Evolutionary conservation across 1,284 basidiomycete species (phyloP).

Genomic region (Ceraceosorus guamensis): DNA sequence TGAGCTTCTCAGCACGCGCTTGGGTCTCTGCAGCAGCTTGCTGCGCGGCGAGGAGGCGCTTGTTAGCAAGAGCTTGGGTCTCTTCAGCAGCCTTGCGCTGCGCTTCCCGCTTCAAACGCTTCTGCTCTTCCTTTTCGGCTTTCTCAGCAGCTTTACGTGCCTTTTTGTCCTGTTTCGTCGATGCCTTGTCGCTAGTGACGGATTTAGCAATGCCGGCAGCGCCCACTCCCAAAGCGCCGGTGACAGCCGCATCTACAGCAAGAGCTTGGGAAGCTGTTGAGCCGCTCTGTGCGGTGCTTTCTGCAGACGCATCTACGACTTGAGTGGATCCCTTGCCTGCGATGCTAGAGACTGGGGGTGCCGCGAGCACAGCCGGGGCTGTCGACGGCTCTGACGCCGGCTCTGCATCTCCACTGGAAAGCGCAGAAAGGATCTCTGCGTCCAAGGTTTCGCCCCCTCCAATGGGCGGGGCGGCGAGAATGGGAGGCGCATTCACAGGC

Average conservation of each 20-base stretch:
- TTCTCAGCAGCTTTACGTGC: constrained; percentile 5
- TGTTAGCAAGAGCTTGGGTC: no score
- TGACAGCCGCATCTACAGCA: constrained; percentile 2
- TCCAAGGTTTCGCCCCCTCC: no score
- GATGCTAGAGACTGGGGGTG: no score
- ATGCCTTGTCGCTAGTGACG: not conserved
- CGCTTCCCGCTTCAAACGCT: not conserved
- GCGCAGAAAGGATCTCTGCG: no score
- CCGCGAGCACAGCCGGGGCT: no score
- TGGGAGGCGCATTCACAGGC: no score
- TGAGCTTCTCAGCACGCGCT: not conserved
- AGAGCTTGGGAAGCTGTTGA: constrained; percentile 3
- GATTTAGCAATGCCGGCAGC: not conserved
- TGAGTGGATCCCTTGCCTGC: not conserved
- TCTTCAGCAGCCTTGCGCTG: not conserved
- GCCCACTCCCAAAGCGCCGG: not conserved
- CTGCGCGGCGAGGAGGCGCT: not conserved
- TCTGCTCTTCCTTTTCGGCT: constrained; percentile 8
- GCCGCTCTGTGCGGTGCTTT: constrained; percentile 1
- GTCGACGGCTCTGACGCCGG: no score
- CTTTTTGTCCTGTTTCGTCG: constrained; percentile 4
- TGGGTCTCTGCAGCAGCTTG: not conserved
- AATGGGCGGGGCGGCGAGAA: no score
- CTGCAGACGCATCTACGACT: constrained; percentile 1
- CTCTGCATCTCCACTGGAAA: no score